Evolutionary conservation across 2,329 filamentous ascomycete species (phyloP).

Genomic region (Hirsutella minnesotensis): DNA sequence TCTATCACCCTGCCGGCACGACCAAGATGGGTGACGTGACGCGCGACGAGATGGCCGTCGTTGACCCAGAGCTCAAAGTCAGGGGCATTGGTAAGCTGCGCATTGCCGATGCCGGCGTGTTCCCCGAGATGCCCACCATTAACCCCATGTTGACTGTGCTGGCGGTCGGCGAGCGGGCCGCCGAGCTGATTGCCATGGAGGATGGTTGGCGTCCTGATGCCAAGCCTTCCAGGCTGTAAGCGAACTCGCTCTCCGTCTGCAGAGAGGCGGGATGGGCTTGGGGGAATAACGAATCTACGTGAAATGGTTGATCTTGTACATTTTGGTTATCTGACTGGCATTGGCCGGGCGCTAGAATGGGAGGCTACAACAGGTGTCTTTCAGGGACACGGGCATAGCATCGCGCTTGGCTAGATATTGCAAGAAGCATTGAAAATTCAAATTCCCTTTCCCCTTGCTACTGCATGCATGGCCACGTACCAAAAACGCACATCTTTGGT

Average conservation of each 20-base stretch:
- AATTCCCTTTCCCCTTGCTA: no score
- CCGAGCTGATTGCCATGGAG: conserved; percentile 65
- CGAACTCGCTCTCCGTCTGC: background rate
- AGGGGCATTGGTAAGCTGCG: conserved; percentile 61
- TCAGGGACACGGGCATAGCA: no score
- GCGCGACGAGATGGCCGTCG: conserved; percentile 62
- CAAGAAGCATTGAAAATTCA: no score
- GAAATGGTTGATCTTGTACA: no score
- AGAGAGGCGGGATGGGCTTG: background rate
- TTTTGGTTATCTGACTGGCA: no score
- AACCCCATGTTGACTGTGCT: conserved; percentile 89
- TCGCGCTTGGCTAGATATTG: no score
- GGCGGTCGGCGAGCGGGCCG: conserved; percentile 70
- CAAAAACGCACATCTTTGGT: no score
- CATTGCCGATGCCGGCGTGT: conserved; percentile 78
- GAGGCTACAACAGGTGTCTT: no score
- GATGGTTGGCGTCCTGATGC: conserved; percentile 37
- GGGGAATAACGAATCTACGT: background rate
- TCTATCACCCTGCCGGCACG: conserved; percentile 82
- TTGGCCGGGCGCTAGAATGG: no score
- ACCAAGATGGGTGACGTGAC: conserved; percentile 76
- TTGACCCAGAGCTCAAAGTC: conserved; percentile 64
- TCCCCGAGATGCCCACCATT: conserved; percentile 75
- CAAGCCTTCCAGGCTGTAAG: conserved; percentile 19
- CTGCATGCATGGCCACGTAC: no score